Evolutionary conservation across 495 filamentous ascomycete species (phyloP).

Genomic region (Lophiotrema nucula): DNA sequence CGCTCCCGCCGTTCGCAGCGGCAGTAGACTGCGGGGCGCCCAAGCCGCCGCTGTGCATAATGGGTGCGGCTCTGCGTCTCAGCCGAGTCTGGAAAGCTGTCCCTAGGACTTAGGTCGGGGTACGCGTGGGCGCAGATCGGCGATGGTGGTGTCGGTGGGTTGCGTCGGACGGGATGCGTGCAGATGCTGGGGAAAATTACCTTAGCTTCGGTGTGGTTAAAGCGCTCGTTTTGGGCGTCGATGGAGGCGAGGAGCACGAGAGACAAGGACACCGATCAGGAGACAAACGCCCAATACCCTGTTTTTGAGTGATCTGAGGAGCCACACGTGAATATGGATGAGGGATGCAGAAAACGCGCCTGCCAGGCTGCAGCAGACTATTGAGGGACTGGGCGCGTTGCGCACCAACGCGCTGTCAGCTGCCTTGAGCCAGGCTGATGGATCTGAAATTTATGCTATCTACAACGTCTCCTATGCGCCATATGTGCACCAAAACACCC

Average conservation of each 20-base stretch:
- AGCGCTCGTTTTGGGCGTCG: neutral
- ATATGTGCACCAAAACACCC: neutral
- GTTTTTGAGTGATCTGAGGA: neutral
- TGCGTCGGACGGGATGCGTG: neutral
- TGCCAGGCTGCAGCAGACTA: neutral
- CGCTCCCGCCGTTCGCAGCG: constrained; percentile 22
- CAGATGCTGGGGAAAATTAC: neutral
- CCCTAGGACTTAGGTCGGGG: neutral
- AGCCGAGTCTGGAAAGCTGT: neutral
- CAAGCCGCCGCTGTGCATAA: constrained; percentile 14
- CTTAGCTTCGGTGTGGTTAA: neutral
- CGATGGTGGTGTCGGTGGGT: neutral
- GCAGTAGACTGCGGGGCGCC: constrained; percentile 8
- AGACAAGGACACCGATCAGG: neutral
- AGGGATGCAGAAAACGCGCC: neutral
- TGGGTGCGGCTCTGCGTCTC: constrained; percentile 24
- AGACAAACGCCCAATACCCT: neutral
- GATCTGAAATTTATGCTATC: neutral
- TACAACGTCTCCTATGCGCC: neutral
- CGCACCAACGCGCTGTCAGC: constrained; percentile 14
- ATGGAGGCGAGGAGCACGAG: neutral
- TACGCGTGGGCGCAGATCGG: neutral
- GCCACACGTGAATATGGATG: neutral
- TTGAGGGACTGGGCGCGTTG: constrained; percentile 5
- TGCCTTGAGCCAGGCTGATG: neutral